phyloP scores from a whole-genome alignment of 192 early-diverging fungal genomes.

The Tieghemiomyces parasiticus region DNA sequence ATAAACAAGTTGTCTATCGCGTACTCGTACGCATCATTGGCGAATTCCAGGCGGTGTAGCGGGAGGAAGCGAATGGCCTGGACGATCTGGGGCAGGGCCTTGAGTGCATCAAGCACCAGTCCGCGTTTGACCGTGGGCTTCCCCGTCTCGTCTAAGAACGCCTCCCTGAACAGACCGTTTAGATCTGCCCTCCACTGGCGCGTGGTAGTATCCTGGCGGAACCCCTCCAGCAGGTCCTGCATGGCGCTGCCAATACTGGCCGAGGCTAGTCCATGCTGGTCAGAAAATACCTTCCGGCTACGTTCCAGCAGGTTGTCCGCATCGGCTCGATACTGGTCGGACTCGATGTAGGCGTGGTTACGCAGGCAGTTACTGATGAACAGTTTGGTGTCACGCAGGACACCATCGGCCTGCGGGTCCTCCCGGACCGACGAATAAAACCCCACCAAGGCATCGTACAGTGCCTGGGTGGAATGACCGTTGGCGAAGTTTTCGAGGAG shows the following conservation, averaged over 20 bases:
- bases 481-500: constrained; percentile 39
- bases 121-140: constrained; percentile 33
- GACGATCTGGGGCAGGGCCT: constrained; percentile 25
- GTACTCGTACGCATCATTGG: constrained; percentile 19
- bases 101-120: constrained; percentile 29
- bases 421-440: constrained; percentile 17
- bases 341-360: constrained; percentile 23
- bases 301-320: constrained; percentile 19
- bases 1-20: constrained; percentile 25
- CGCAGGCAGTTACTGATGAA: constrained; percentile 21
- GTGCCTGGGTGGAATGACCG: constrained; percentile 24
- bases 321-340: constrained; percentile 14
- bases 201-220: constrained; percentile 24
- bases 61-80: constrained; percentile 31
- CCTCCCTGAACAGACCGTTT: constrained; percentile 18
- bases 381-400: constrained; percentile 17
- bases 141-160: constrained; percentile 33
- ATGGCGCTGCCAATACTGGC: constrained; percentile 19
- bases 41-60: constrained; percentile 29
- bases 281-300: constrained; percentile 18
- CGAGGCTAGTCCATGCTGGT: constrained; percentile 17
- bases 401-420: constrained; percentile 22
- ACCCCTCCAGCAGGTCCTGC: constrained; percentile 15
- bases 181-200: constrained; percentile 19
- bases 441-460: constrained; percentile 20